A percentile compares a stretch with the other conserved stretches of the same genome.
Evolutionary conservation across 2,329 filamentous ascomycete species (phyloP).

Genomic region (Scedosporium apiospermum): DNA sequence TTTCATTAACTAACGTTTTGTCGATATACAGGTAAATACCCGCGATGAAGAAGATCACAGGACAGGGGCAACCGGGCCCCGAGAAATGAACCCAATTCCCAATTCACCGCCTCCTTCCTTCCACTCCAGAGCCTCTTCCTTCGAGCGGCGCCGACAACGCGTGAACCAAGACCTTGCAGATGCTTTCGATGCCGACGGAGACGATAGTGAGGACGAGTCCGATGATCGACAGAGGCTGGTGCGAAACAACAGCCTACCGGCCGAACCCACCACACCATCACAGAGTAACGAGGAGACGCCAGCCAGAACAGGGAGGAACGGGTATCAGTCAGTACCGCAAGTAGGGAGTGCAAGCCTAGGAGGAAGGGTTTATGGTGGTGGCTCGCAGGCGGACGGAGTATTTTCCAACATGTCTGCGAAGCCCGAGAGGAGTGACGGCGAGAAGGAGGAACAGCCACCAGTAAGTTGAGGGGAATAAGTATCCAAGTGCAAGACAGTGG

Average conservation of each 20-base stretch:
- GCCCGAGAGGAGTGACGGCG: slow-evolving; percentile 62
- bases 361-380: slow-evolving; percentile 52
- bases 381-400: slow-evolving; percentile 81
- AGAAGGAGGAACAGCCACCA: slow-evolving; percentile 82
- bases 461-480: slow-evolving; percentile 46
- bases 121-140: slow-evolving; percentile 66
- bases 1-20: slow-evolving; percentile 3
- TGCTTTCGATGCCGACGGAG: slow-evolving; percentile 79
- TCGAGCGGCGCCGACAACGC: slow-evolving; percentile 23
- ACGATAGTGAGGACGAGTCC: slow-evolving; percentile 62
- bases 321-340: slow-evolving; percentile 4
- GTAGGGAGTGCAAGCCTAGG: neutral
- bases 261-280: slow-evolving; percentile 10
- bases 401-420: slow-evolving; percentile 93
- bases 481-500: no score
- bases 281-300: slow-evolving; percentile 1
- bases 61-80: neutral
- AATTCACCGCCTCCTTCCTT: slow-evolving; percentile 73
- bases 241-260: slow-evolving; percentile 45
- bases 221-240: slow-evolving; percentile 85
- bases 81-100: slow-evolving; percentile 29
- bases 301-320: slow-evolving; percentile 7
- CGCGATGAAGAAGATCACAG: slow-evolving; percentile 44
- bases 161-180: slow-evolving; percentile 81
- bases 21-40: slow-evolving; percentile 39